Conservation (phyloP, 2,329 filamentous ascomycete genomes). For the Sclerotinia trifoliorum region DNA sequence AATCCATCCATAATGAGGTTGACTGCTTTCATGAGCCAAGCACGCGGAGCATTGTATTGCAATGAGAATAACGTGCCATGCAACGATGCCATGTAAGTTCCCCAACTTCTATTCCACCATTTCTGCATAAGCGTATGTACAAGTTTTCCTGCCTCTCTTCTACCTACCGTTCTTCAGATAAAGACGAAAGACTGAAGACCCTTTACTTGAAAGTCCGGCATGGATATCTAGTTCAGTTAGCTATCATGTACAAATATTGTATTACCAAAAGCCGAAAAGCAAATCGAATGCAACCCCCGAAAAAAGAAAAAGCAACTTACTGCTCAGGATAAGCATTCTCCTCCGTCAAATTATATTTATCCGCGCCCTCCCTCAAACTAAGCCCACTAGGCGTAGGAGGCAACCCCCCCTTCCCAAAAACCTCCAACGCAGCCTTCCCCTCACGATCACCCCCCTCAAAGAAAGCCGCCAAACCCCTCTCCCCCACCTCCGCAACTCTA, state of each 20-base stretch:
- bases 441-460: constrained; percentile 56
- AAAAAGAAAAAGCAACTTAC: constrained; percentile 50
- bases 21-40: no score
- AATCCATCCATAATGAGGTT: no score
- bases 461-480: constrained; percentile 69
- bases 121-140: no score
- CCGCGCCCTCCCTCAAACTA: constrained; percentile 54
- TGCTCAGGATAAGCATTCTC: constrained; percentile 69
- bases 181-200: no score
- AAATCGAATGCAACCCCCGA: background rate
- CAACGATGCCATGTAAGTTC: no score
- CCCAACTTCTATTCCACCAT: no score
- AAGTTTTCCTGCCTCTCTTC: no score
- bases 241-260: background rate
- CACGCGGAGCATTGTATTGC: no score
- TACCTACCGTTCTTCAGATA: no score
- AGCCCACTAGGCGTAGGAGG: constrained; percentile 79
- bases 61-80: no score
- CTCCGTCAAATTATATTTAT: constrained; percentile 63
- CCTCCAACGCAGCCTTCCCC: constrained; percentile 50
- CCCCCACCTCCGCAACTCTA: constrained; percentile 70
- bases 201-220: constrained; percentile 26
- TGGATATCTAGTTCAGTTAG: constrained; percentile 24
- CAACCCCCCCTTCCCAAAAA: constrained; percentile 71
- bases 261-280: background rate